Conservation (phyloP, 345 rosid genomes). For the Corymbia maculata region DNA sequence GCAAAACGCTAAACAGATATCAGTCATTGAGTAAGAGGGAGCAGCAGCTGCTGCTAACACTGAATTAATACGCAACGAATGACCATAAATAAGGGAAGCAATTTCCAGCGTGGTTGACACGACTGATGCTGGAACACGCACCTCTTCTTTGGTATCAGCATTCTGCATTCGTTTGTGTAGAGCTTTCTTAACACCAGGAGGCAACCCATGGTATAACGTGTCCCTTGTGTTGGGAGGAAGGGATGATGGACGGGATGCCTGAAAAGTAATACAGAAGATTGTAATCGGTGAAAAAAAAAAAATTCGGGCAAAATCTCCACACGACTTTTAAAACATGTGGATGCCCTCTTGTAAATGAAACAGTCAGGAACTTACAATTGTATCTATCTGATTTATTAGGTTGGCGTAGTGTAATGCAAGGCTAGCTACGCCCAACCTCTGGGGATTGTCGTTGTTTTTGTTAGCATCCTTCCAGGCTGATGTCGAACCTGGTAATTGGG, state of each 20-base stretch:
- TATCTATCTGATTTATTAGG: conserved; percentile 77
- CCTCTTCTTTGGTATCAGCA: conserved; percentile 54
- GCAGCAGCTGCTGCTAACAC: neutral
- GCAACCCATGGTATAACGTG: conserved; percentile 63
- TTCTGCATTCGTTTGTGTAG: conserved; percentile 50
- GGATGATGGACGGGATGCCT: conserved; percentile 75
- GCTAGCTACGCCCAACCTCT: conserved; percentile 67
- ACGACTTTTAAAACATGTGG: neutral
- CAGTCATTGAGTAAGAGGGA: neutral
- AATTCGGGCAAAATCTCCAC: neutral
- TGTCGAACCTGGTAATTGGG: conserved; percentile 13
- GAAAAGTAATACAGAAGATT: neutral
- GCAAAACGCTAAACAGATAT: neutral
- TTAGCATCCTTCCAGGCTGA: conserved; percentile 2
- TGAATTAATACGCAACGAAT: neutral
- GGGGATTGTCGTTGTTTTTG: conserved; percentile 16
- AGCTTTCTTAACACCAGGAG: conserved; percentile 50
- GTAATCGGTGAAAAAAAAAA: neutral
- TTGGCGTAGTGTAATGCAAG: conserved; percentile 95
- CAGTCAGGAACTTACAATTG: conserved; percentile 39
- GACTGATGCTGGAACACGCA: conserved; percentile 5
- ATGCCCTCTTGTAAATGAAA: neutral
- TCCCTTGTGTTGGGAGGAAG: conserved; percentile 83
- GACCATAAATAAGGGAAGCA: neutral
- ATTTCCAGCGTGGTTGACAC: neutral